Evolutionary conservation across 805 yeast species (phyloP).

Genomic region (Pichia exigua): DNA sequence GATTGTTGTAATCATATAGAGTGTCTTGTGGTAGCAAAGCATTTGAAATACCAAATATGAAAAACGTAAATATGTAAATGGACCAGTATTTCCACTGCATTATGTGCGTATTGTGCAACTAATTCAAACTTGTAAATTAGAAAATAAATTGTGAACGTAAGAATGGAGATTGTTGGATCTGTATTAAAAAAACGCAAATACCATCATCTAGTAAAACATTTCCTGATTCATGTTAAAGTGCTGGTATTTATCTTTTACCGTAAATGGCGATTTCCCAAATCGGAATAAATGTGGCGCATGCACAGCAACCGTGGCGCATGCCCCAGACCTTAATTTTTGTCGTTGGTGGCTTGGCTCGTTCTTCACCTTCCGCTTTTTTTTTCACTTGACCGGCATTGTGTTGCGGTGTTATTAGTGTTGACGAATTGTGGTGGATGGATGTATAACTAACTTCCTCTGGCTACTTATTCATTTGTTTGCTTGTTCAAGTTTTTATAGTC

Average conservation of each 20-base stretch:
- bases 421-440: no score
- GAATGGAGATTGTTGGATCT: not conserved
- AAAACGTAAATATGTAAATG: not conserved
- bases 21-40: conserved; percentile 16
- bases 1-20: conserved; percentile 25
- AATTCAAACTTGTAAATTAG: not conserved
- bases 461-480: no score
- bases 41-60: not conserved
- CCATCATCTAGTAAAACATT: not conserved
- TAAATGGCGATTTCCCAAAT: not conserved
- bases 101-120: not conserved
- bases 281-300: not conserved
- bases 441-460: no score
- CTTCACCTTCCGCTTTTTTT: no score
- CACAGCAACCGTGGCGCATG: no score
- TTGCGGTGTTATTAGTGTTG: no score
- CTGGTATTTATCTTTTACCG: conserved; percentile 3
- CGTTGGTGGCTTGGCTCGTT: no score
- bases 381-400: no score
- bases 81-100: not conserved
- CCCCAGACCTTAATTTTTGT: no score
- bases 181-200: not conserved
- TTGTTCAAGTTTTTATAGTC: not conserved
- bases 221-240: not conserved
- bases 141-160: no score